Evolutionary conservation across 768 basidiomycete genomes (phyloP).

Genomic region (Epithele typhae): DNA sequence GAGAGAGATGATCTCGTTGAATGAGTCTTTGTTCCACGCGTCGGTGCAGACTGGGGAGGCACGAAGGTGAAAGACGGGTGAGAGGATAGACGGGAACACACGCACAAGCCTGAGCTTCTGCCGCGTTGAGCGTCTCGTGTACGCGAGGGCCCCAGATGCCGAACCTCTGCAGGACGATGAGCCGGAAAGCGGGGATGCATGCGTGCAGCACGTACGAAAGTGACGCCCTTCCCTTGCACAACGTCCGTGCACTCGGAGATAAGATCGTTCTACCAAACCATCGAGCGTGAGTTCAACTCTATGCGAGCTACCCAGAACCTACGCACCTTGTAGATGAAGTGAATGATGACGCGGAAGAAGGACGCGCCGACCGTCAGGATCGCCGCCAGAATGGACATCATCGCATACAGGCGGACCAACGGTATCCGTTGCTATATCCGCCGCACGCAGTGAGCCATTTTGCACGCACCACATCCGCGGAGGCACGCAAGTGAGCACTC

Average conservation of each 20-base stretch:
- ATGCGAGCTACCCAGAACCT: neutral
- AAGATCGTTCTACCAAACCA: slow-evolving; percentile 44
- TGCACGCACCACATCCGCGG: neutral
- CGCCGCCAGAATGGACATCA: slow-evolving; percentile 42
- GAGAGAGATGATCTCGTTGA: slow-evolving; percentile 62
- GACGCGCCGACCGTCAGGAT: slow-evolving; percentile 48
- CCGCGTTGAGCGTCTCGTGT: slow-evolving; percentile 14
- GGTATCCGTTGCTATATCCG: slow-evolving; percentile 44
- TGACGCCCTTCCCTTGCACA: slow-evolving; percentile 30
- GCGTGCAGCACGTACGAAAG: slow-evolving; percentile 27
- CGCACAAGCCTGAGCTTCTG: slow-evolving; percentile 47
- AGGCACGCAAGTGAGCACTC: slow-evolving; percentile 21
- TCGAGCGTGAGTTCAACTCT: neutral
- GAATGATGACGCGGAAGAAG: slow-evolving; percentile 53
- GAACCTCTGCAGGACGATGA: slow-evolving; percentile 15
- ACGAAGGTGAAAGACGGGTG: no score
- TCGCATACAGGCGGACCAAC: slow-evolving; percentile 53
- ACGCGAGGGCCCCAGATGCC: slow-evolving; percentile 28
- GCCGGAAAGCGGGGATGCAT: no score
- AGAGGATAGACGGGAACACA: neutral
- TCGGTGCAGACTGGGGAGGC: slow-evolving; percentile 50
- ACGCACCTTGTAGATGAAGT: slow-evolving; percentile 65
- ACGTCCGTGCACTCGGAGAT: slow-evolving; percentile 49
- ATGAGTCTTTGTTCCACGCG: slow-evolving; percentile 61
- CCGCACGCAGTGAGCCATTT: neutral